Conservation (phyloP, 2,329 filamentous ascomycete species). For the Cladophialophora psammophila region DNA sequence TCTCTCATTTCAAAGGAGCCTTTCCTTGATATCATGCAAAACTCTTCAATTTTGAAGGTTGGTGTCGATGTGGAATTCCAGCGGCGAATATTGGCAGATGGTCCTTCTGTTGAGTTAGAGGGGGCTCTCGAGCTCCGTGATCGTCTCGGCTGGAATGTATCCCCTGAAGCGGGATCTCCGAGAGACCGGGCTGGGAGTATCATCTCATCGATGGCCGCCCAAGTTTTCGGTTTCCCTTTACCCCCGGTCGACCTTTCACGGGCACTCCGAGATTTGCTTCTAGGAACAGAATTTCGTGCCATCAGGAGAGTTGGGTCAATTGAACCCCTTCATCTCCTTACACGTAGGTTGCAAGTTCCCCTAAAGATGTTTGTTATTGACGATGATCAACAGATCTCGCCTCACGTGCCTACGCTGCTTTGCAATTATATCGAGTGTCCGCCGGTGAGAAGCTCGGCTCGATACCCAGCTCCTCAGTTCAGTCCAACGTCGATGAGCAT, state of each 20-base stretch:
- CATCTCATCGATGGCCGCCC: slow-evolving; percentile 20
- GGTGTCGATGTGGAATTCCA: slow-evolving; percentile 28
- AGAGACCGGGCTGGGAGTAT: slow-evolving; percentile 7
- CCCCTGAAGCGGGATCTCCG: neutral
- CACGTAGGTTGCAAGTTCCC: slow-evolving; percentile 16
- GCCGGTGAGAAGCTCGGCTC: neutral
- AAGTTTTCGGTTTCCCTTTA: slow-evolving; percentile 14
- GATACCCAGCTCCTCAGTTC: neutral
- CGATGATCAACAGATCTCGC: slow-evolving; percentile 24
- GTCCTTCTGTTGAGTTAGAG: slow-evolving; percentile 18
- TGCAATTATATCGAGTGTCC: slow-evolving; percentile 18
- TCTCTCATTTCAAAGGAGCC: slow-evolving; percentile 3
- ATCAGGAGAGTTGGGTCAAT: neutral
- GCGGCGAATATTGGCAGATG: slow-evolving; percentile 5
- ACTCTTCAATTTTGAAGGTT: slow-evolving; percentile 30
- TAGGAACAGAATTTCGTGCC: slow-evolving; percentile 4
- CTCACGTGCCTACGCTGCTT: slow-evolving; percentile 26
- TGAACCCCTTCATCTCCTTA: slow-evolving; percentile 22
- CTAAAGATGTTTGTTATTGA: slow-evolving; percentile 6
- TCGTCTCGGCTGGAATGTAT: neutral
- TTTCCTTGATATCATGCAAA: slow-evolving; percentile 19
- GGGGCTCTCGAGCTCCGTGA: slow-evolving; percentile 11
- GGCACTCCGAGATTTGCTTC: slow-evolving; percentile 11
- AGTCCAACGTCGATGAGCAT: neutral
- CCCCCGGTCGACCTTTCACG: slow-evolving; percentile 18